These are phyloP conservation scores for Tolypocladium endophyticum DNA, from an alignment of 2,329 filamentous ascomycete species.

Conservation along the genomic window DNA sequence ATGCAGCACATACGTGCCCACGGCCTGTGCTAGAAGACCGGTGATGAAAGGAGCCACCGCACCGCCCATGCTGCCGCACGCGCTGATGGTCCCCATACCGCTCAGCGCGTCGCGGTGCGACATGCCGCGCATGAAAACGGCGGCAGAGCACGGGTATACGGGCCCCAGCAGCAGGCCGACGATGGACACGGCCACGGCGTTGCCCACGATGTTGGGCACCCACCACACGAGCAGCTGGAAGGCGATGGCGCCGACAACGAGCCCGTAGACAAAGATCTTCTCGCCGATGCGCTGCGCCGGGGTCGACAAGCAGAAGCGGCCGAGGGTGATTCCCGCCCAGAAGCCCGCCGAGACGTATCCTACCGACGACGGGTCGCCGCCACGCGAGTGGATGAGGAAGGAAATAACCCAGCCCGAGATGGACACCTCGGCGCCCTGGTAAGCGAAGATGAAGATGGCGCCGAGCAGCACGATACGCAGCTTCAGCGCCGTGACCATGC, in stretches of 20 bases:
- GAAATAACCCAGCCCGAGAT: constrained; percentile 83
- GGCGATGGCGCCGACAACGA: constrained; percentile 48
- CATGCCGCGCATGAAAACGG: constrained; percentile 52
- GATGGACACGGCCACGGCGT: constrained; percentile 56
- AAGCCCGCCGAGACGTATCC: constrained; percentile 71
- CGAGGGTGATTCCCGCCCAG: constrained; percentile 65
- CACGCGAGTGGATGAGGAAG: constrained; percentile 64
- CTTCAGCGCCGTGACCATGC: constrained; percentile 37
- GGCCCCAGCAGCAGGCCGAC: constrained; percentile 69
- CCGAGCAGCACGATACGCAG: constrained; percentile 58
- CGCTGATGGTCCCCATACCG: constrained; percentile 56
- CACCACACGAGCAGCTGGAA: constrained; percentile 74
- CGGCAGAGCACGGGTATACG: constrained; percentile 64
- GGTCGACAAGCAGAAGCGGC: constrained; percentile 60
- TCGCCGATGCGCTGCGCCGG: constrained; percentile 60
- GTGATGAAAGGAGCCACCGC: constrained; percentile 57
- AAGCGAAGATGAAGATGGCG: constrained; percentile 74
- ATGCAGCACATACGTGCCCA: constrained; percentile 53
- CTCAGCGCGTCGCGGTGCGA: constrained; percentile 49
- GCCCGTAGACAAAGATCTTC: constrained; percentile 53
- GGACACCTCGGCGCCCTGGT: constrained; percentile 76
- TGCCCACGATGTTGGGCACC: constrained; percentile 62
- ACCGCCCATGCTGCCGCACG: constrained; percentile 59
- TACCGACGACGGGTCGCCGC: constrained; percentile 58
- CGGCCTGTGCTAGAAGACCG: constrained; percentile 50